Conservation (phyloP, 192 early-diverging fungal species). For the Coemansia sp. region DNA sequence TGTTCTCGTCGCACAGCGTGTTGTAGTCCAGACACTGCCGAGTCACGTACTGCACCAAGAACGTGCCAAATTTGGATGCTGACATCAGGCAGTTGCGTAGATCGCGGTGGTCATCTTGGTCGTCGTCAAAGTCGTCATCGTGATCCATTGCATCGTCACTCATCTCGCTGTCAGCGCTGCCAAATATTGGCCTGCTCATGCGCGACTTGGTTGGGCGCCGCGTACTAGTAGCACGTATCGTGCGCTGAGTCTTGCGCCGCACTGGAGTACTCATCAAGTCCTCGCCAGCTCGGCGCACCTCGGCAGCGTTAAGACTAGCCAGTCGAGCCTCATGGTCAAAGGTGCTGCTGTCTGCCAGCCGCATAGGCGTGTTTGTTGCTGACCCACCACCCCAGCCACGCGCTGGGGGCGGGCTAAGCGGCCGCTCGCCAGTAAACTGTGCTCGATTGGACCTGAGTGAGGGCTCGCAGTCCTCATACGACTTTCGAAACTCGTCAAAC, state of each 20-base stretch:
- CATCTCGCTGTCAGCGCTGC: conserved; percentile 26
- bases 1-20: conserved; percentile 33
- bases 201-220: conserved; percentile 33
- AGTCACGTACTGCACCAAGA: conserved; percentile 49
- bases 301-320: conserved; percentile 23
- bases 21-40: conserved; percentile 44
- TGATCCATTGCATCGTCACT: conserved; percentile 24
- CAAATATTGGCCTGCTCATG: conserved; percentile 21
- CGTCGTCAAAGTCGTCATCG: conserved; percentile 24
- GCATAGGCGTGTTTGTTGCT: conserved; percentile 27
- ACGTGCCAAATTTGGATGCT: conserved; percentile 45
- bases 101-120: conserved; percentile 27
- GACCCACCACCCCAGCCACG: conserved; percentile 23
- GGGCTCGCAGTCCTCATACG: conserved; percentile 48
- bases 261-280: conserved; percentile 50
- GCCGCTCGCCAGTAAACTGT: conserved; percentile 46
- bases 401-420: conserved; percentile 42
- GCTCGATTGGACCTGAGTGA: conserved; percentile 38
- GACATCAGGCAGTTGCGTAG: conserved; percentile 42
- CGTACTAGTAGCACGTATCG: conserved; percentile 30
- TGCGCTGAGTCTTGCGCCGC: conserved; percentile 24
- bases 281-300: conserved; percentile 43
- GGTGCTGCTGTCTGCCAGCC: conserved; percentile 4
- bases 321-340: conserved; percentile 26
- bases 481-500: conserved; percentile 48